phyloP scores from a whole-genome alignment of 352 stramenopile species.

The Phytophthora parvispora region DNA sequence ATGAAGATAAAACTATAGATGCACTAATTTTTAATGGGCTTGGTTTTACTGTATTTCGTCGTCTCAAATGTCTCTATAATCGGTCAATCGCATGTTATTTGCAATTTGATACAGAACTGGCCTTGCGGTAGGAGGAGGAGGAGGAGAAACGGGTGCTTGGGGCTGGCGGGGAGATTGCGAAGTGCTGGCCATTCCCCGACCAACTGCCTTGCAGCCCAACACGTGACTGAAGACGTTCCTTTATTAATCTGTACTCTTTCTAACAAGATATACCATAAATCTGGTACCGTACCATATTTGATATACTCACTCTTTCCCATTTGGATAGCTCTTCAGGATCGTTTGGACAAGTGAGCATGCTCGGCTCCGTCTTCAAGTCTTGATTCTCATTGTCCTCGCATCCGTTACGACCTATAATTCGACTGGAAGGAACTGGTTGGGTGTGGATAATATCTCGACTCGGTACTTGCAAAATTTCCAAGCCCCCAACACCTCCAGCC shows the following conservation, averaged over 20 bases:
- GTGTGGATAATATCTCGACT: background rate
- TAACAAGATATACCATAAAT: background rate
- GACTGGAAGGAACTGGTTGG: background rate
- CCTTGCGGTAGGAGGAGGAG: background rate
- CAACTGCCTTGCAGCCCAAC: background rate
- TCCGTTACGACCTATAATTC: background rate
- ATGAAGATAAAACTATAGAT: no score
- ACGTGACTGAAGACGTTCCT: background rate
- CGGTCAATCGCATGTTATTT: no score
- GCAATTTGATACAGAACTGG: no score
- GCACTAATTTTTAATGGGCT: no score
- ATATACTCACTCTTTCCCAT: background rate
- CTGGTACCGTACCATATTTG: background rate
- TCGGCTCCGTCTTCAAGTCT: background rate
- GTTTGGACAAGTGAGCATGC: background rate
- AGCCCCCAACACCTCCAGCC: background rate
- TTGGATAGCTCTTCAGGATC: background rate
- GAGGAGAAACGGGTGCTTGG: background rate
- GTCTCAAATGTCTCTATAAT: no score
- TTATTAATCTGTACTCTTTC: background rate
- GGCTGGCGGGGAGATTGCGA: background rate
- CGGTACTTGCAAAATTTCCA: background rate
- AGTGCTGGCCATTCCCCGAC: background rate
- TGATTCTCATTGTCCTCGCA: background rate
- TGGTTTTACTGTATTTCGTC: no score